Base-by-base conservation (phyloP, 1,284 basidiomycete species). In the Ustilago tritici region DNA sequence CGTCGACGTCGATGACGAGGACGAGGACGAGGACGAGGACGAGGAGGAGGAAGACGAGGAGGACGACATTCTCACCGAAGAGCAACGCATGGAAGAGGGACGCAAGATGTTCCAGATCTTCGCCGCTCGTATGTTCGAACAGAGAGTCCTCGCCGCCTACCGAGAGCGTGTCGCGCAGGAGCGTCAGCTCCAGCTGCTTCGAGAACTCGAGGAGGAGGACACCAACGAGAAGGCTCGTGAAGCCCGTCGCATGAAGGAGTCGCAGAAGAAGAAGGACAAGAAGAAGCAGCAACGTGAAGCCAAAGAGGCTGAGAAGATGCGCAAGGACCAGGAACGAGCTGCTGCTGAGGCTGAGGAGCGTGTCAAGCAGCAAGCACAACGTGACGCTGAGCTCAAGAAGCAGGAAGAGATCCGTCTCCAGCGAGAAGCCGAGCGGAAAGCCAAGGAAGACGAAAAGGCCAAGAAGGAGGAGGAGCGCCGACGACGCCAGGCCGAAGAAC, bases 61-160 rank as follows among this genome's bases (percentile, higher is more conserved):
- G 0, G 84, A 86, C 62, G 80, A 83, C 64, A 63, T 76, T 46
- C 79, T 89, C 49, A 89, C 89, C 35, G 89, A 90, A 68, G 88
- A 88, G 56, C 93, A 98, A 88, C 95, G 96, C 87, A 94, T 95
- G 92, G 95, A 98, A 87, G 96, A 99, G 88, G 96, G 96, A 81
- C 94, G 95, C 87, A 91, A 94, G 62, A 99, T 99, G 96, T 99
- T 99, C 89, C 95, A 95, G 79, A 98, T 99, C 87, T 99, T 98
- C 86, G 96, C 96, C n/a, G 96, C 96, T 46, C 92, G 97, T 65
- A 97, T 98, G 95, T 98, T 99, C 86, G 96, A 99, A 88, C 95
- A 98, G 87, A 92, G 96, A 32, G 96, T 98, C 46, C 90, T 98
- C 61, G 92, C 94, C 79, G 93, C 94, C 6, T 96, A 95, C 86